These are phyloP conservation scores for Penicillium soppii DNA, from an alignment of 495 filamentous ascomycete genomes.

Conservation along the genomic window DNA sequence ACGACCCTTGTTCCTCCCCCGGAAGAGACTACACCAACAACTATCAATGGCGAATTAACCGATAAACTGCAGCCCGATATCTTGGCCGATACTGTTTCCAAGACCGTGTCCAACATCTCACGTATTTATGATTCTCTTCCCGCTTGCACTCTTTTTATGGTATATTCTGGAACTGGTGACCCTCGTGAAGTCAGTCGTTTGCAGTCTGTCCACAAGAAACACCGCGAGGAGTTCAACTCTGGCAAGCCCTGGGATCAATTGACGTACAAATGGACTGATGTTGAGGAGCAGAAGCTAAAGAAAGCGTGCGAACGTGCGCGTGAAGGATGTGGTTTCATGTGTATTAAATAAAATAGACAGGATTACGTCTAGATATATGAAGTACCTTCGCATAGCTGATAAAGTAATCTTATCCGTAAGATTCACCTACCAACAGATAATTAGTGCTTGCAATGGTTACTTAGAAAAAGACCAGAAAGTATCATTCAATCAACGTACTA, in stretches of 20 bases:
- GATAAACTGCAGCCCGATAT: conserved; percentile 6
- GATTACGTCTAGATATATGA: background rate
- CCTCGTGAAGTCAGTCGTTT: conserved; percentile 74
- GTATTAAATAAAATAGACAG: conserved; percentile 57
- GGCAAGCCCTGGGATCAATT: conserved; percentile 85
- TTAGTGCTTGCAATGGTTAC: no score
- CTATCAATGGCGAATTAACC: background rate
- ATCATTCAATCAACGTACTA: no score
- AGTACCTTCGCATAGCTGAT: no score
- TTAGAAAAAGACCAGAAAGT: no score
- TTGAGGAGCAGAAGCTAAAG: conserved; percentile 75
- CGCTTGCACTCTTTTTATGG: conserved; percentile 79
- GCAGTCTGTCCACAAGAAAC: conserved; percentile 68
- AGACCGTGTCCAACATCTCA: conserved; percentile 58
- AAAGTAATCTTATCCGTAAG: no score
- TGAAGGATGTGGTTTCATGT: conserved; percentile 77
- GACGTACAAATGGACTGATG: conserved; percentile 87
- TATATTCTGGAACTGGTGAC: conserved; percentile 88
- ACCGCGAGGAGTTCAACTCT: conserved; percentile 70
- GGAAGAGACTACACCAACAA: conserved; percentile 22
- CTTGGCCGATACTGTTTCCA: conserved; percentile 46
- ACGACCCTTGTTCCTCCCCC: conserved; percentile 34
- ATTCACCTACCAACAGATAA: no score
- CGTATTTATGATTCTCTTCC: conserved; percentile 74
- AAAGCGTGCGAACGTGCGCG: conserved; percentile 68